Evolutionary conservation across 768 basidiomycete genomes (phyloP), one percentile per base, ranked within the genome.

Genomic region (Kwoniella sp.): DNA sequence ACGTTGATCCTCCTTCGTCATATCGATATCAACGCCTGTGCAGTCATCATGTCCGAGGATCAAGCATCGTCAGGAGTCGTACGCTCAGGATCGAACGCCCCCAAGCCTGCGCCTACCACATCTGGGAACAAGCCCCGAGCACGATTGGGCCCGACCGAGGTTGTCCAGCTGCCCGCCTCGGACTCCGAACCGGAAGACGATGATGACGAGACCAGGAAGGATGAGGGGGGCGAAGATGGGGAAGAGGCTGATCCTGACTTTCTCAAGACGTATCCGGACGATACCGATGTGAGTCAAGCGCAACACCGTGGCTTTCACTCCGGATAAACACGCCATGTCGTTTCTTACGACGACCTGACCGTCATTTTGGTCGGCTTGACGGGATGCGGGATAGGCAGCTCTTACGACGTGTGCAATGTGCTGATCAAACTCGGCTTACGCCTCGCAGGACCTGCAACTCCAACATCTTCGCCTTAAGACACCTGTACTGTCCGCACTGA

Each of bases 401-500:
- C n/a, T n/a, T n/a, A n/a, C n/a, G n/a, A 12, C 27, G 14, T 52
- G 48, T 14, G 43, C 53, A 47, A 32, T 55, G 1, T 52, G 55
- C 11, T 59, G 40, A 49, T 57, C 53, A 5, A n/a, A n/a, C 28
- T 63, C 22, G 25, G n/a, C 1, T 19, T 40, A 12, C 9, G 8
- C 48, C 43, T 28, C 36, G 17, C 62, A 93, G 91, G 89, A 93
- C 61, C 78, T 95, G 29, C 88, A 92, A 57, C 81, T 95, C 28
- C 78, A 89, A 6, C 89, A 93, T 71, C 79, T 84, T 3, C 83
- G 87, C 25, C 80, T 95, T 42, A 80, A 79, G 45, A 83, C 86
- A 14, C 52, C 66, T 20, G 48, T 62, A 0, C 79, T 89, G 1
- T 77, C 77, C 11, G 79, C 78, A 15, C 78, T 93, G n/a, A 48